Conservation (phyloP, 768 basidiomycete genomes). For the Suillus bovinus region DNA sequence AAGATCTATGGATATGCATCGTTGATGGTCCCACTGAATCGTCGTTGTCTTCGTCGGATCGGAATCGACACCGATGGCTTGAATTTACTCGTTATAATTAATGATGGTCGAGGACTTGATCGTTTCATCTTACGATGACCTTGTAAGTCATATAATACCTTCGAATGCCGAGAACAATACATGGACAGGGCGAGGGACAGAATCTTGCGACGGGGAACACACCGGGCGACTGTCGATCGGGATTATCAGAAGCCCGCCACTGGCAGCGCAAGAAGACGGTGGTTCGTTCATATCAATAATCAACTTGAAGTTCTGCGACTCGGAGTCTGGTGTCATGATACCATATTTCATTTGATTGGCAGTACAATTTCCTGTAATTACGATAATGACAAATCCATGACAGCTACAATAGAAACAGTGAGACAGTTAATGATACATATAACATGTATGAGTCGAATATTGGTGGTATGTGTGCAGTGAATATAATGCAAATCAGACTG, state of each 20-base stretch:
- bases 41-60: conserved; percentile 1
- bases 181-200: background rate
- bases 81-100: conserved; percentile 1
- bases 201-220: background rate
- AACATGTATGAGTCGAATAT: conserved; percentile 1
- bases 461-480: background rate
- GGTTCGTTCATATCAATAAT: background rate
- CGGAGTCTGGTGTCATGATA: background rate
- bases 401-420: conserved; percentile 6
- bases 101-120: conserved; percentile 2
- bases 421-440: conserved; percentile 10
- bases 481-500: conserved; percentile 4
- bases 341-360: background rate
- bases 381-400: conserved; percentile 5
- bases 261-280: background rate
- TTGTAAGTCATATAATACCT: background rate
- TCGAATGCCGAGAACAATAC: background rate
- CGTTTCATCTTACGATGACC: background rate
- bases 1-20: background rate
- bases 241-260: background rate
- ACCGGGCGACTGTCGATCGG: background rate
- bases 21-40: conserved; percentile 1
- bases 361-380: conserved; percentile 8
- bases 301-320: background rate
- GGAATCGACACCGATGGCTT: conserved; percentile 1